Conservation (phyloP, 768 basidiomycete genomes). For the Pleurotus salmoneostramineus region DNA sequence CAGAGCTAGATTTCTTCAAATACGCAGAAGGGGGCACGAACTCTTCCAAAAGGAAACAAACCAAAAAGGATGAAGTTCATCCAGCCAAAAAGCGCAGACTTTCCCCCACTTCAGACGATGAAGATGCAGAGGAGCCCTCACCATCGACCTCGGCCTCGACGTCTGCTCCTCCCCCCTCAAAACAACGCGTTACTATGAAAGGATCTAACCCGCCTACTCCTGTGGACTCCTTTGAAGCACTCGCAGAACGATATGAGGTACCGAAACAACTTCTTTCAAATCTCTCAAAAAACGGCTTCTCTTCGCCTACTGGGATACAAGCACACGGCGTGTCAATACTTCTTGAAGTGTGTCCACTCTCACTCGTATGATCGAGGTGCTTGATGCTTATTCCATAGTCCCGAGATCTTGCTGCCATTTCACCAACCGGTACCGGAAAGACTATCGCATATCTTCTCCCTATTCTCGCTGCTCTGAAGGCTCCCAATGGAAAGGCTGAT, state of each 20-base stretch:
- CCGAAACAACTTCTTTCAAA: constrained; percentile 62
- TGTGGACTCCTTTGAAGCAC: constrained; percentile 52
- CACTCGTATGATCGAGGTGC: constrained; percentile 2
- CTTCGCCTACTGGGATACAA: constrained; percentile 77
- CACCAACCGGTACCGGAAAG: constrained; percentile 97
- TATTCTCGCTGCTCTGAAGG: constrained; percentile 55
- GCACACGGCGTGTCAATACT: constrained; percentile 77
- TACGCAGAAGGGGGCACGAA: constrained; percentile 58
- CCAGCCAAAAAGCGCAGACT: constrained; percentile 31
- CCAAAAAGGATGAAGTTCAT: constrained; percentile 14
- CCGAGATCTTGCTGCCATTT: constrained; percentile 89
- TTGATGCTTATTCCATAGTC: constrained; percentile 33
- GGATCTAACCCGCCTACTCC: constrained; percentile 65
- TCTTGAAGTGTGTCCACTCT: constrained; percentile 51
- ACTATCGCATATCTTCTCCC: constrained; percentile 91
- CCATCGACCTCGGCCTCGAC: background rate
- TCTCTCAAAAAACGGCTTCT: constrained; percentile 55
- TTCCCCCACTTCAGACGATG: constrained; percentile 23
- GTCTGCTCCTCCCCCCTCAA: constrained; percentile 19
- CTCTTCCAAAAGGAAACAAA: constrained; percentile 47
- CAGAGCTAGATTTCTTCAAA: constrained; percentile 90
- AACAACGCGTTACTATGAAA: constrained; percentile 72
- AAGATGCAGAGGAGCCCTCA: constrained; percentile 15
- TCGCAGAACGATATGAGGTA: constrained; percentile 55
- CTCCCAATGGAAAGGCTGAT: constrained; percentile 42